A percentile compares a stretch with the other conserved stretches of the same genome.
Evolutionary conservation across 129 eudicot species (phyloP).

Genomic region (Artemisia argyi): DNA sequence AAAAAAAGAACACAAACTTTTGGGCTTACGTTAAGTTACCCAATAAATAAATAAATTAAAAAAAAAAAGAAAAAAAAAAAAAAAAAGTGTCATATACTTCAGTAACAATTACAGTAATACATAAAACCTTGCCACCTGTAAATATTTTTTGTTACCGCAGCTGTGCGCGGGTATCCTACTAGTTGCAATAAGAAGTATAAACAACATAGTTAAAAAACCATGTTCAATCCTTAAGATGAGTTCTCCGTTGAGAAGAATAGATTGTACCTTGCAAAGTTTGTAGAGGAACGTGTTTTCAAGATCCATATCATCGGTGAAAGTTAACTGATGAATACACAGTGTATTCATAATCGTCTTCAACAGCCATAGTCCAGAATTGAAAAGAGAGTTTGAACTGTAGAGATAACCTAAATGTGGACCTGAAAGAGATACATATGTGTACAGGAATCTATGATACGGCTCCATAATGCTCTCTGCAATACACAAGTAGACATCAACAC

Average conservation of each 20-base stretch:
- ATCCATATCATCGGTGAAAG: constrained; percentile 73
- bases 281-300: constrained; percentile 66
- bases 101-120: no score
- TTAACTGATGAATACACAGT: constrained; percentile 80
- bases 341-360: constrained; percentile 75
- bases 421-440: constrained; percentile 73
- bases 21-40: no score
- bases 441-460: constrained; percentile 69
- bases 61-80: no score
- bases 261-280: constrained; percentile 68
- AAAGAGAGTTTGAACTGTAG: constrained; percentile 77
- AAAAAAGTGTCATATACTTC: no score
- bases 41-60: no score
- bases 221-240: no score
- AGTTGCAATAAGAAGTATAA: no score
- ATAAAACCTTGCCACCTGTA: no score
- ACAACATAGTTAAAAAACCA: not conserved
- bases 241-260: constrained; percentile 5
- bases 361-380: constrained; percentile 80
- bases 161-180: no score
- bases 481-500: not conserved
- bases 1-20: no score
- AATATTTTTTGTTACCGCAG: no score
- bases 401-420: constrained; percentile 91
- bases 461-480: constrained; percentile 73